Evolutionary conservation across 441 rosid genomes (phyloP), one percentile per base, ranked within the genome.

Genomic region (Erodium moschatum): DNA sequence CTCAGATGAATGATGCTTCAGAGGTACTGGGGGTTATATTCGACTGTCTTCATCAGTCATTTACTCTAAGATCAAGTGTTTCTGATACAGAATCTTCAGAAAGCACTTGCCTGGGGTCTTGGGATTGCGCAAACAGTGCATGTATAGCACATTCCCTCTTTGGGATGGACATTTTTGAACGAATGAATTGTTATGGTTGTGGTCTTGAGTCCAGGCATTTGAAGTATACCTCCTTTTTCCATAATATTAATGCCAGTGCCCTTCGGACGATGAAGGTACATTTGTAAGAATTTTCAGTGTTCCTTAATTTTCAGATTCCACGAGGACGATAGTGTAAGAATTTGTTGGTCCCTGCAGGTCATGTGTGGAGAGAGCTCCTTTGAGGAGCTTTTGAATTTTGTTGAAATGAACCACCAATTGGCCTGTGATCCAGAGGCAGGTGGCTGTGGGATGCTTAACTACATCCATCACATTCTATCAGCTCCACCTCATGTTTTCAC

Each of bases 1-100:
- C 86, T 73, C 93, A 93, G 83, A 93, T 93, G 98, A 93, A 93
- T 72, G 98, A 93, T 80, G 97, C 98, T 73, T 89, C 96, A 69
- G 98, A 93, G 86, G 98, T 93, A 40, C 74, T 93, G 80, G 89
- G 71, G 15, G 98, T 86, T 70, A 82, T 93, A 71, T 93, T 93
- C 77, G 88, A 85, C 72, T 90, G 96, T 81, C 98, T 93, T 78
- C 97, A 93, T 84, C 81, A 61, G 73, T 89, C 98, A 74, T 90
- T 89, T 81, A 81, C 94, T 72, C 74, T 76, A 56, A 78, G 83
- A 69, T 83, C 81, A 2, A 80, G 79, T 71, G 76, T 82, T 80
- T 83, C 89, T 72, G 91, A 85, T 76, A 72, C 86, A 20, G 87
- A 86, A 54, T 85, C 91, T 20, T 70, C 79, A 46, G 93, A 86